These are phyloP conservation scores for Alternaria sp. DNA, from an alignment of 2,329 filamentous ascomycete genomes.

Conservation along the genomic window DNA sequence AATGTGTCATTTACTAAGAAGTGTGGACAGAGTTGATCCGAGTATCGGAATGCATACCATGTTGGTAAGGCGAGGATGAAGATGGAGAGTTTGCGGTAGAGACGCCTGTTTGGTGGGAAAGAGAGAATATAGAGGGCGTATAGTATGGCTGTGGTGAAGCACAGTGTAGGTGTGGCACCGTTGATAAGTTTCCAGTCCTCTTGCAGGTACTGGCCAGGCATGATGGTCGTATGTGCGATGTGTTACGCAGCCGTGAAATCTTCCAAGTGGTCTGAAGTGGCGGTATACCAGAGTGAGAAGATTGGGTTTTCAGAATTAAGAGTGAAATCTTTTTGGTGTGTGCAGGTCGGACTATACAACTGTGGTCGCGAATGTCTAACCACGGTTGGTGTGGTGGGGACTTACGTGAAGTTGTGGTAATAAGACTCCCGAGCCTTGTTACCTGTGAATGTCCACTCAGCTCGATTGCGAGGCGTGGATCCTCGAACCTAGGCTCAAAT, in stretches of 20 bases:
- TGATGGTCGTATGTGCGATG: background rate
- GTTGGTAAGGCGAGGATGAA: slow-evolving; percentile 15
- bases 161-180: background rate
- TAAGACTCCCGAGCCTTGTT: background rate
- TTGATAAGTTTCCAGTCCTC: background rate
- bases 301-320: background rate
- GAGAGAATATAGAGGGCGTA: slow-evolving; percentile 26
- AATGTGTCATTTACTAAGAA: slow-evolving; percentile 21
- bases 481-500: background rate
- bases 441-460: background rate
- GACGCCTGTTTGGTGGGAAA: slow-evolving; percentile 17
- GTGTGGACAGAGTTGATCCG: slow-evolving; percentile 9
- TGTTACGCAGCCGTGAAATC: background rate
- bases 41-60: slow-evolving; percentile 21
- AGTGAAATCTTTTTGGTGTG: background rate
- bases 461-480: background rate
- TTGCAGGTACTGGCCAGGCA: background rate
- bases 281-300: background rate
- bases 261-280: background rate
- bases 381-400: background rate
- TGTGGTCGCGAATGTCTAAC: background rate
- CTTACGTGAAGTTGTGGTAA: background rate
- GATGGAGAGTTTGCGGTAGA: slow-evolving; percentile 19
- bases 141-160: background rate
- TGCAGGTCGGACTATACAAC: background rate